Evolutionary conservation across 192 early-diverging fungal genomes (phyloP), one percentile per base, ranked within the genome.

Genomic region (Obelidium mucronatum): DNA sequence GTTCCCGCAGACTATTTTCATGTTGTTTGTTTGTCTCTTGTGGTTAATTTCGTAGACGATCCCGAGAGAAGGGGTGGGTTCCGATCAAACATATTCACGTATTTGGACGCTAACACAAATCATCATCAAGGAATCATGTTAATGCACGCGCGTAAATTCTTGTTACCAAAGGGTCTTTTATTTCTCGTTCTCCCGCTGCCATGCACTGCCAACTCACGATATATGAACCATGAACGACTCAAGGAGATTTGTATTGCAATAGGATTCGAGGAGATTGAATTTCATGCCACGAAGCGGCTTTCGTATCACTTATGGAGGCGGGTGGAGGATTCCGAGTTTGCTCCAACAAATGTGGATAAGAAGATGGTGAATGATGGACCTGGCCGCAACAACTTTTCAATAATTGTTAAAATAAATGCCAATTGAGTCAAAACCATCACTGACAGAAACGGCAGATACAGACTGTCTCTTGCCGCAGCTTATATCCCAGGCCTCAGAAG

Each of bases 11-110:
- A 91, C 0, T 70, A 79, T 26, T 97, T 93, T 79, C 85, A 97
- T 63, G 87, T 94, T 31, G 80, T 97, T 0, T 93, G 92, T 67
- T 83, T 97, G 22, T 91, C 89, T 17, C 76, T 97, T 0, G 95
- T 97, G 0, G 90, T 97, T 54, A 97, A 97, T 78, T 97, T 97
- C 88, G 92, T 94, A 0, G 90, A 90, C 2, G 93, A 95, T 82
- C 85, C 90, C 2, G 78, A 65, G 8, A 82, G 84, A 48, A 82
- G 95, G 77, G 95, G 87, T 81, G 64, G 40, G 52, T 40, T 44
- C 70, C 73, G 26, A 40, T 37, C 37, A 53, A 22, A 26, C 24
- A 19, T 6, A 13, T 71, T n/a, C n/a, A n/a, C n/a, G n/a, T n/a
- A n/a, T n/a, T n/a, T n/a, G n/a, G n/a, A n/a, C n/a, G n/a, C n/a